Base-by-base conservation (phyloP, 371 early-diverging fungal species). In the Apophysomyces trapeziformis region DNA sequence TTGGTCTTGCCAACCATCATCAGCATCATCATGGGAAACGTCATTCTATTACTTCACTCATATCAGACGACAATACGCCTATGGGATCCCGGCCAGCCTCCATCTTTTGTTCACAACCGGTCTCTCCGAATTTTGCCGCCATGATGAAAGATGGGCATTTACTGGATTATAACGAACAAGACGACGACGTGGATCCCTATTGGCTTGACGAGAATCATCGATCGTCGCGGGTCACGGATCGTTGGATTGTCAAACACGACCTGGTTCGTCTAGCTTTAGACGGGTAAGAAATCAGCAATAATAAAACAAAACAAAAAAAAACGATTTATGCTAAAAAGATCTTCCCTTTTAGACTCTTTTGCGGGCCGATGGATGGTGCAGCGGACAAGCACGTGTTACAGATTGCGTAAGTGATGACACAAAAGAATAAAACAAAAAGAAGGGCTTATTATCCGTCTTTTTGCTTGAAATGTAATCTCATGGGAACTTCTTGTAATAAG, bases 201-300 rank as follows among this genome's bases (percentile, higher is more conserved):
- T 65, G 54, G 45, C 21, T 78, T 35, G 67, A 72, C 1, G 67
- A 68, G 8, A 21, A 7, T 8, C 50, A 47, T 13, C 59, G 26
- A 61, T 13, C 56, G 1, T 57, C 18, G 8, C 41, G n/a, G 26
- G 4, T 43, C 57, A 60, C 38, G n/a, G 69, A 77, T 44, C 72
- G 78, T 36, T 77, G 79, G 78, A 38, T 58, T 8, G 57, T 79
- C 11, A 74, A 77, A 61, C 70, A 77, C 46, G 82, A 82, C 57
- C 61, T 82, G 18, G 67, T 71, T 0, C 73, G 70, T 32, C 46
- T 82, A 8, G 79, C 79, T 16, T 44, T 79, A 5, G 75, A 82
- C 62, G 78, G 78, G 82, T 82, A 77, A 64, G 66, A 39, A n/a
- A 18, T 60, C 41, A 41, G 41, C 41, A 41, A 37, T 13, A 13